A percentile compares a stretch with the other conserved stretches of the same genome.
Conservation (phyloP, 768 basidiomycete genomes). For the Calocera cornea region DNA sequence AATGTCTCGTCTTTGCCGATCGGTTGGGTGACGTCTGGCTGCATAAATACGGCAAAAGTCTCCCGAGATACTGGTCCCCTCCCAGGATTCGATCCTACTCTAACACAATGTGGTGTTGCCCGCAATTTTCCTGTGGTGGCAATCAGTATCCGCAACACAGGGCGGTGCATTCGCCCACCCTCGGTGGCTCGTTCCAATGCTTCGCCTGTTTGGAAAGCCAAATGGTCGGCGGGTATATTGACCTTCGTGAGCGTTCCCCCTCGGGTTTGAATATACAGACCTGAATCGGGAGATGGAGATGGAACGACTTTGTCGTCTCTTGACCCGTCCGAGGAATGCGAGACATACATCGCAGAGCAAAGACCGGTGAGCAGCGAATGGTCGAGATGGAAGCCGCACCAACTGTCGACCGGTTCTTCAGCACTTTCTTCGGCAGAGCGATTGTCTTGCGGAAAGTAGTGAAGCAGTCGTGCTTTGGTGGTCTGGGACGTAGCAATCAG, state of each 20-base stretch:
- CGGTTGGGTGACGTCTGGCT: conserved; percentile 68
- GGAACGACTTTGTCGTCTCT: conserved; percentile 34
- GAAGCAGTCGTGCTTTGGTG: conserved; percentile 84
- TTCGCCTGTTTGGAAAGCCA: conserved; percentile 96
- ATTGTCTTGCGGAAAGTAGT: conserved; percentile 67
- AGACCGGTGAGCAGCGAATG: conserved; percentile 74
- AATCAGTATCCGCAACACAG: not conserved
- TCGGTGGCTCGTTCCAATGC: conserved; percentile 82
- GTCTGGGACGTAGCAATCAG: conserved; percentile 68
- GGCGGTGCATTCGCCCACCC: conserved; percentile 28
- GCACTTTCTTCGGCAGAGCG: conserved; percentile 25
- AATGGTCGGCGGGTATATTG: conserved; percentile 65
- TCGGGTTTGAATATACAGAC: conserved; percentile 82
- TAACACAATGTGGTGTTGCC: conserved; percentile 92
- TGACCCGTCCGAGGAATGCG: conserved; percentile 29
- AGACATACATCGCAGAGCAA: conserved; percentile 83
- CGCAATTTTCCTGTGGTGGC: conserved; percentile 29
- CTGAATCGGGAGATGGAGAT: conserved; percentile 62
- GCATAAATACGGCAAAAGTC: conserved; percentile 82
- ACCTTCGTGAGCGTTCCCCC: conserved; percentile 69
- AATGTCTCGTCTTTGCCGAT: conserved; percentile 64
- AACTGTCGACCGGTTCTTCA: conserved; percentile 64
- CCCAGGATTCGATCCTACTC: conserved; percentile 42
- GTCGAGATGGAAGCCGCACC: conserved; percentile 93
- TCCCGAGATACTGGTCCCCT: conserved; percentile 54